Conservation (phyloP, 2,329 filamentous ascomycete species). For the Ceratocystis alfenasii region DNA sequence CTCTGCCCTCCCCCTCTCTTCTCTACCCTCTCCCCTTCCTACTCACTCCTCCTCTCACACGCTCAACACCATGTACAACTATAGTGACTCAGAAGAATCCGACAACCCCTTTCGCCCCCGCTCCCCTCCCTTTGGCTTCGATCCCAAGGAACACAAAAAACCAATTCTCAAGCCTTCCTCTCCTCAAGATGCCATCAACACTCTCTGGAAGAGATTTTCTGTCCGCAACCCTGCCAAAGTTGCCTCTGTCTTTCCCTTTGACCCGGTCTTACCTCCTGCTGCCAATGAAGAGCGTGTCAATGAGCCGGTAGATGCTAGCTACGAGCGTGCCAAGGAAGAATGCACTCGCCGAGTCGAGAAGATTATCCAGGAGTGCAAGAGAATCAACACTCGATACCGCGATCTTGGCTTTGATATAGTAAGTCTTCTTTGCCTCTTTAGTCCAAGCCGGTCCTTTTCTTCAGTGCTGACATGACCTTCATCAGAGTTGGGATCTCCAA, state of each 20-base stretch:
- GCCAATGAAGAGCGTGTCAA: constrained; percentile 41
- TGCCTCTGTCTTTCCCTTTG: constrained; percentile 52
- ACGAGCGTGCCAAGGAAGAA: constrained; percentile 51
- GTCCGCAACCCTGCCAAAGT: constrained; percentile 52
- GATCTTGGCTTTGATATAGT: constrained; percentile 51
- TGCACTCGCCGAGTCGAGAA: constrained; percentile 51
- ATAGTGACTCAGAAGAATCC: constrained; percentile 41
- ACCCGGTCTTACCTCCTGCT: constrained; percentile 42
- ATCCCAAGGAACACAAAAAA: constrained; percentile 36
- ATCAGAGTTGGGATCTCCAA: constrained; percentile 55
- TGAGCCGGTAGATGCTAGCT: constrained; percentile 47
- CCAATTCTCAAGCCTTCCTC: constrained; percentile 47
- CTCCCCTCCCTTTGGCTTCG: constrained; percentile 28
- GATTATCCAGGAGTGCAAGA: constrained; percentile 53
- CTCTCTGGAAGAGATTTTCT: constrained; percentile 52
- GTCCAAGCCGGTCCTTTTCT: constrained; percentile 24
- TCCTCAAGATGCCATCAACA: constrained; percentile 55
- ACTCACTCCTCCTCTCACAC: not conserved
- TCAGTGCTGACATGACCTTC: not conserved
- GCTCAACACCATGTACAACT: constrained; percentile 32
- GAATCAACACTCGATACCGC: constrained; percentile 69
- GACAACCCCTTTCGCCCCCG: constrained; percentile 35
- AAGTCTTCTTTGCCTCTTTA: constrained; percentile 30
- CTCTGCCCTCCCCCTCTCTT: not conserved
- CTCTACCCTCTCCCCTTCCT: not conserved